Evolutionary conservation across 352 stramenopile genomes (phyloP), one percentile per base, ranked within the genome.

Genomic region (Phytophthora pistaciae): DNA sequence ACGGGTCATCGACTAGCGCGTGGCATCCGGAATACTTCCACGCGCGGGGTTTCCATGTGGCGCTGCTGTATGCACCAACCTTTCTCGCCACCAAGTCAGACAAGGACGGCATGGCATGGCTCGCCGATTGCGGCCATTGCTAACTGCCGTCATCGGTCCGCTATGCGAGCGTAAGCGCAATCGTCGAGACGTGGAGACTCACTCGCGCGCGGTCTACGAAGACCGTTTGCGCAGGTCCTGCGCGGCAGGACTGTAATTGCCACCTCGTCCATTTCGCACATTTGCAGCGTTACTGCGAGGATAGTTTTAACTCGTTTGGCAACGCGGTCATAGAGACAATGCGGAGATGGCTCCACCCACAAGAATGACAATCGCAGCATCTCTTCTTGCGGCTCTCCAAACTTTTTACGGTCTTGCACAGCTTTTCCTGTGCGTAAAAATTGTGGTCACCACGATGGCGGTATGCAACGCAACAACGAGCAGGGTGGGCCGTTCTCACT

Each of bases 351-450:
- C 36, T 68, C 44, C 27, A 63, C 53, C 70, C 70, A 77, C 40
- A 74, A 40, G 46, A 77, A 70, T 74, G 49, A 73, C 60, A 74
- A 77, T 77, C 70, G 38, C 65, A 52, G 60, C 69, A 73, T 66
- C 54, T 58, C 65, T 70, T 58, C 65, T n/a, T 48, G 29, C 10
- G 20, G 20, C 18, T 62, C 50, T 57, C 33, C 59, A 31, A 64
- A 54, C 38, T 36, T 38, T 23, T 62, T 64, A 42, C 18, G 25
- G n/a, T 25, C 44, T 52, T n/a, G 44, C 44, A 8, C 44, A 16
- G 7, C 25, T 27, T 52, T 23, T 14, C 20, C 13, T 23, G 0
- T 52, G 8, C n/a, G 44, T 29, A 16, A 16, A 52, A 52, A 13
- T 14, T 53, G 38, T 62, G 56, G 36, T 56, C 58, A 56, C 53